A percentile compares a stretch with the other conserved stretches of the same genome.
Conservation (phyloP, 768 basidiomycete species). For the Lactarius trivialis region DNA sequence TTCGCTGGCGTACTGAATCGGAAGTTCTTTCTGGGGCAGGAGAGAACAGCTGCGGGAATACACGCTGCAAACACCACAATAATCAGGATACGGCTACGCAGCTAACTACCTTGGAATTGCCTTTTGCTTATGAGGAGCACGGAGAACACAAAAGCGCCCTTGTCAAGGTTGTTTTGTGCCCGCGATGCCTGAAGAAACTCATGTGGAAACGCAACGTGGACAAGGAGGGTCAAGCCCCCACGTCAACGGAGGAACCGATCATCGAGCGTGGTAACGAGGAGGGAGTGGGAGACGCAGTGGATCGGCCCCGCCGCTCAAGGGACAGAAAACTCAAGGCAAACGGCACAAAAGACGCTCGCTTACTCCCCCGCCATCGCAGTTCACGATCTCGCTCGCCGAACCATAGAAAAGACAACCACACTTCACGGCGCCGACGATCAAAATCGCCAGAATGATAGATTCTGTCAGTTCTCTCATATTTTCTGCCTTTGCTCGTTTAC, state of each 20-base stretch:
- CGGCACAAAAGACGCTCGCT: background rate
- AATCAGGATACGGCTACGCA: conserved; percentile 25
- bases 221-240: conserved; percentile 32
- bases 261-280: background rate
- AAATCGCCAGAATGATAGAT: conserved; percentile 1
- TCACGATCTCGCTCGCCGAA: conserved; percentile 23
- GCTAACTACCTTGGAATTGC: conserved; percentile 78
- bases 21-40: conserved; percentile 86
- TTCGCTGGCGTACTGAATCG: conserved; percentile 89
- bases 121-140: conserved; percentile 81
- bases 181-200: conserved; percentile 72
- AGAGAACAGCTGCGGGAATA: conserved; percentile 83
- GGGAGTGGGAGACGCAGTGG: background rate
- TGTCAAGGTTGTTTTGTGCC: conserved; percentile 87
- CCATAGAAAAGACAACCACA: background rate
- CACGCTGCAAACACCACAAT: conserved; percentile 63
- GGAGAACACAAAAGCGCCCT: conserved; percentile 71
- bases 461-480: background rate
- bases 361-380: conserved; percentile 2
- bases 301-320: conserved; percentile 1
- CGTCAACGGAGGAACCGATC: background rate
- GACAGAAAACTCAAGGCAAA: background rate
- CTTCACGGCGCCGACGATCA: conserved; percentile 8
- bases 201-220: conserved; percentile 78
- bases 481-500: background rate